phyloP scores from a whole-genome alignment of 1,284 basidiomycete genomes.

The Austroboletus sp. region DNA sequence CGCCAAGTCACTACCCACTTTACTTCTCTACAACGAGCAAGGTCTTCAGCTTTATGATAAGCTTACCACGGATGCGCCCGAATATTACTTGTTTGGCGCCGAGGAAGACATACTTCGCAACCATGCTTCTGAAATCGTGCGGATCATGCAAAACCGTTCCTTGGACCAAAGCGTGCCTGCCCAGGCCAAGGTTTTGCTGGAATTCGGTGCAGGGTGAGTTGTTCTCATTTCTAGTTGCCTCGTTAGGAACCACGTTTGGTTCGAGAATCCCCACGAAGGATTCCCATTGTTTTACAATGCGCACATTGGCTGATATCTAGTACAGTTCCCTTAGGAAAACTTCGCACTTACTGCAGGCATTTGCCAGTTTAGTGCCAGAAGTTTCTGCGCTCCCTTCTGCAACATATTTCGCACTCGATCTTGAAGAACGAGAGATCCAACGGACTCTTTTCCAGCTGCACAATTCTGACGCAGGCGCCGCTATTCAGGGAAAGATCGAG shows the following conservation, averaged over 20 bases:
- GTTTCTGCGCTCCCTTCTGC: constrained; percentile 44
- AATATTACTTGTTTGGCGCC: constrained; percentile 84
- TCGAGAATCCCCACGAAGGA: neutral
- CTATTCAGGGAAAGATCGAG: constrained; percentile 62
- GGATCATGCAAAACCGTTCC: constrained; percentile 57
- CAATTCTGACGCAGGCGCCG: constrained; percentile 56
- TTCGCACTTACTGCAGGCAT: constrained; percentile 73
- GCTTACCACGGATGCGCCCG: constrained; percentile 73
- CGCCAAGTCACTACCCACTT: constrained; percentile 70
- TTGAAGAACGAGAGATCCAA: constrained; percentile 80
- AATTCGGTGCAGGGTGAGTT: constrained; percentile 84
- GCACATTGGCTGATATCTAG: constrained; percentile 12
- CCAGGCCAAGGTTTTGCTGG: constrained; percentile 61
- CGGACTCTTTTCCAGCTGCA: constrained; percentile 72
- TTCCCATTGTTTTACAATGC: neutral
- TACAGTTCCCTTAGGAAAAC: constrained; percentile 83
- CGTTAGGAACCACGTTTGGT: neutral
- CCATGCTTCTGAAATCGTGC: constrained; percentile 61
- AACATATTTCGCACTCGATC: constrained; percentile 90
- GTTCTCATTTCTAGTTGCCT: neutral
- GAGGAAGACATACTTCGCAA: constrained; percentile 66
- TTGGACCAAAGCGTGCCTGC: constrained; percentile 35
- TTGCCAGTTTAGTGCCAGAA: constrained; percentile 49
- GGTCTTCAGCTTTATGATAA: constrained; percentile 80
- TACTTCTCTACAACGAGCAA: constrained; percentile 81